Evolutionary conservation across 495 filamentous ascomycete species (phyloP).

Genomic region (Jackrogersella minutella): DNA sequence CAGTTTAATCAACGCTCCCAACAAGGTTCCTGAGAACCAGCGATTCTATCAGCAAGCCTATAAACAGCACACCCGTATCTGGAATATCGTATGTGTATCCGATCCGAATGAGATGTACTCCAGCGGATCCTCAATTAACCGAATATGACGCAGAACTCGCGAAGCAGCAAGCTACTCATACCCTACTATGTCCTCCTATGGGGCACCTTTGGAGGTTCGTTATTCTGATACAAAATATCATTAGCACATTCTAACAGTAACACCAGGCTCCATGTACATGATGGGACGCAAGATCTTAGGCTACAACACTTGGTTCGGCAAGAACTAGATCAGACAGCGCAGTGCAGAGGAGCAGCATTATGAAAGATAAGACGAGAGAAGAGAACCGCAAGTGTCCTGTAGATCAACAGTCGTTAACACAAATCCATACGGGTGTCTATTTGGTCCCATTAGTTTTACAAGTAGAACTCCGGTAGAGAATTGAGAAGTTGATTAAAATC

Average conservation of each 20-base stretch:
- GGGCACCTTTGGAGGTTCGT: constrained; percentile 61
- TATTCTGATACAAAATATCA: neutral
- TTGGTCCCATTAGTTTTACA: neutral
- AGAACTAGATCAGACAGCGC: constrained; percentile 56
- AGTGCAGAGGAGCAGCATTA: neutral
- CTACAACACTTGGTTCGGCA: constrained; percentile 88
- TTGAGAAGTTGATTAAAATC: constrained; percentile 13
- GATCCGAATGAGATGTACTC: neutral
- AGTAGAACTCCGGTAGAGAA: neutral
- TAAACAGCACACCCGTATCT: constrained; percentile 73
- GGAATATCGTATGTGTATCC: constrained; percentile 80
- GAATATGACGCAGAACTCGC: constrained; percentile 62
- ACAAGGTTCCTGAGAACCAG: constrained; percentile 87
- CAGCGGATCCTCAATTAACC: constrained; percentile 27
- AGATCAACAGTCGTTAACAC: constrained; percentile 40
- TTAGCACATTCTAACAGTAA: constrained; percentile 56
- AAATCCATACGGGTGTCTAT: constrained; percentile 15
- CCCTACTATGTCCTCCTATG: constrained; percentile 79
- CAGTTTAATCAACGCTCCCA: constrained; percentile 80
- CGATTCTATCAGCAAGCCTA: constrained; percentile 81
- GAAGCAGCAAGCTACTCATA: constrained; percentile 70
- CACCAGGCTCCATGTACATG: constrained; percentile 67
- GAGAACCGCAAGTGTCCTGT: constrained; percentile 19
- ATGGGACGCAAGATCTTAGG: constrained; percentile 67
- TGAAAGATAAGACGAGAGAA: constrained; percentile 23